A percentile compares a stretch with the other conserved stretches of the same genome.
phyloP scores from a whole-genome alignment of 2,329 filamentous ascomycete species.

The Colletotrichum eleusines region DNA sequence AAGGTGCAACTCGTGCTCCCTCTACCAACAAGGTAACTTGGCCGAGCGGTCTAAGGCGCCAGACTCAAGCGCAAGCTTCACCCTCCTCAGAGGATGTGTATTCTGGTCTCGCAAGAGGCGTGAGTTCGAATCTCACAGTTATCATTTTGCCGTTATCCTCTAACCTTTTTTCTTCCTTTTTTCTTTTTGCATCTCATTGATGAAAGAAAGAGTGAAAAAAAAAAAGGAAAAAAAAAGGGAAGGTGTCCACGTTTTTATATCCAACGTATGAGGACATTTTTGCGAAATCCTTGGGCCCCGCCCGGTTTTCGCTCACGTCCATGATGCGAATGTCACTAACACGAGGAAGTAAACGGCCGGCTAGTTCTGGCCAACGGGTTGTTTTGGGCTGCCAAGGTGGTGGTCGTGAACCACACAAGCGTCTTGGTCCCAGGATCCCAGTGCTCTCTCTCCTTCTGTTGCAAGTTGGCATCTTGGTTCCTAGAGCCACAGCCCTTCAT shows the following conservation, averaged over 20 bases:
- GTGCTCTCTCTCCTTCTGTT: too few species aligned
- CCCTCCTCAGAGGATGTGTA: slow-evolving; percentile 1
- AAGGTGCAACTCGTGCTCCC: accelerated
- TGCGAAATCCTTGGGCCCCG: not conserved
- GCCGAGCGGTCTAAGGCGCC: slow-evolving; percentile 29
- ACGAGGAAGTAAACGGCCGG: not conserved
- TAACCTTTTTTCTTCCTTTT: not conserved
- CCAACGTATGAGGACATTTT: not conserved
- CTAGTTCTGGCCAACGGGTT: not conserved
- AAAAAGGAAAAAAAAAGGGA: too few species aligned
- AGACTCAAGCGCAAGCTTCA: slow-evolving; percentile 26
- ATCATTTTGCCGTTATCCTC: not conserved
- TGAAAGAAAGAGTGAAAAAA: too few species aligned
- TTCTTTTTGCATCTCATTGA: not conserved
- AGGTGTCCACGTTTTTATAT: not conserved
- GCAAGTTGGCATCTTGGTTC: not conserved
- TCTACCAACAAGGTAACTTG: slow-evolving; percentile 9
- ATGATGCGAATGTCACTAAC: slow-evolving; percentile 1
- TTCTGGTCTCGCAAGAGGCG: slow-evolving; percentile 30
- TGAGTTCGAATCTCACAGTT: slow-evolving; percentile 30
- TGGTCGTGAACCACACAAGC: not conserved
- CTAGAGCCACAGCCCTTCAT: not conserved
- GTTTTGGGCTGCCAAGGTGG: not conserved
- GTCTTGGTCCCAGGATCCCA: too few species aligned
- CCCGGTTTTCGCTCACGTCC: not conserved